Evolutionary conservation across 331 rosid genomes (phyloP).

Genomic region (Erythrophleum ivorense): DNA sequence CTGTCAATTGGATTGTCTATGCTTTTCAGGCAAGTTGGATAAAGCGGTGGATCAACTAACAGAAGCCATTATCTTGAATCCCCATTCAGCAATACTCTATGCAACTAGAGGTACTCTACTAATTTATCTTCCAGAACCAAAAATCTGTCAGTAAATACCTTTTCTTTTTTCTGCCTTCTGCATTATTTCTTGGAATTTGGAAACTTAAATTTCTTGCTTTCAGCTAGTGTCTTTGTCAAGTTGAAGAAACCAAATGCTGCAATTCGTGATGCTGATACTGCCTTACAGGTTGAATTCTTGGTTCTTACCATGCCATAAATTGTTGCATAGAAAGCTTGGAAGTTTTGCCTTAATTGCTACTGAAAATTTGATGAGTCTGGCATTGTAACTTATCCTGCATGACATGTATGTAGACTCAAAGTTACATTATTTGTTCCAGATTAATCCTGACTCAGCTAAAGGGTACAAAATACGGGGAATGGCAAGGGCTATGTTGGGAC

Average conservation of each 20-base stretch:
- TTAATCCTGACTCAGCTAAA: slow-evolving; percentile 87
- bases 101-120: slow-evolving; percentile 71
- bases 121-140: background rate
- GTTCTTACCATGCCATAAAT: slow-evolving; percentile 16
- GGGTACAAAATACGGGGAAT: slow-evolving; percentile 82
- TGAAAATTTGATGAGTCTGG: background rate
- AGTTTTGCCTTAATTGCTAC: slow-evolving; percentile 6
- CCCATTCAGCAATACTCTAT: slow-evolving; percentile 76
- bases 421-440: slow-evolving; percentile 49
- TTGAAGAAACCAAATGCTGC: slow-evolving; percentile 89
- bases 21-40: slow-evolving; percentile 61
- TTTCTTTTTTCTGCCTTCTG: slow-evolving; percentile 29
- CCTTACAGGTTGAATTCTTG: slow-evolving; percentile 64
- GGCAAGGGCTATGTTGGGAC: slow-evolving; percentile 81
- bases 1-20: slow-evolving; percentile 21
- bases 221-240: slow-evolving; percentile 72
- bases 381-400: background rate
- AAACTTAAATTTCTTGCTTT: slow-evolving; percentile 41
- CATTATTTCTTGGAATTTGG: slow-evolving; percentile 24
- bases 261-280: slow-evolving; percentile 80
- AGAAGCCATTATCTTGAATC: slow-evolving; percentile 76
- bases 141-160: background rate
- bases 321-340: slow-evolving; percentile 16
- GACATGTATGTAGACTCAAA: slow-evolving; percentile 21
- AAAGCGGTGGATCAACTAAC: slow-evolving; percentile 74